Conservation (phyloP, 305 asterid species). For the Fraxinus albicans region DNA sequence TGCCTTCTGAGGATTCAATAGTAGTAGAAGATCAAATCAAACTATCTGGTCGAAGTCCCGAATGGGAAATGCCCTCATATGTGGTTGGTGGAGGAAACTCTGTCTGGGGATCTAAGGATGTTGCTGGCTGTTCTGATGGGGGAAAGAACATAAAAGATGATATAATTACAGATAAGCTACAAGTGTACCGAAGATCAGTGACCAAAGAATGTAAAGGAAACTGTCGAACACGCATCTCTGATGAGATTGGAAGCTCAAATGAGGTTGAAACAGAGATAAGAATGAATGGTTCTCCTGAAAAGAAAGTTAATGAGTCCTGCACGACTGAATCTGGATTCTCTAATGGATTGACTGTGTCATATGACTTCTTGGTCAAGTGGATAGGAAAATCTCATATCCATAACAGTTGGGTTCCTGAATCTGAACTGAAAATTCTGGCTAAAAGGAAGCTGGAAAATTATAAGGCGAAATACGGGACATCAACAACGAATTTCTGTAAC, state of each 20-base stretch:
- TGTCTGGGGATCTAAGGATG: constrained; percentile 39
- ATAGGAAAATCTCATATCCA: constrained; percentile 93
- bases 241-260: constrained; percentile 44
- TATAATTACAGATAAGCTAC: constrained; percentile 41
- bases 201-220: constrained; percentile 41
- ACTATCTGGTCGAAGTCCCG: constrained; percentile 34
- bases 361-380: constrained; percentile 94
- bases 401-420: constrained; percentile 83
- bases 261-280: constrained; percentile 35
- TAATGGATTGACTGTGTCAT: constrained; percentile 35
- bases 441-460: constrained; percentile 89
- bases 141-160: constrained; percentile 35
- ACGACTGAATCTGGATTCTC: constrained; percentile 35
- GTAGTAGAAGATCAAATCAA: constrained; percentile 40
- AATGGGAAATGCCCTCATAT: constrained; percentile 38
- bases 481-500: constrained; percentile 66
- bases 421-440: constrained; percentile 75
- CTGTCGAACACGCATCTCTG: constrained; percentile 24
- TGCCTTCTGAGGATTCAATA: constrained; percentile 24
- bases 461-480: constrained; percentile 80
- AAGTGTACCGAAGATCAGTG: constrained; percentile 57
- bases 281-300: constrained; percentile 31
- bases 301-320: constrained; percentile 40
- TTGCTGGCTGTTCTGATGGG: constrained; percentile 43
- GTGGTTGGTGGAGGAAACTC: constrained; percentile 33